phyloP scores from a whole-genome alignment of 164 flowering plant species.

The Litsea cubeba region DNA sequence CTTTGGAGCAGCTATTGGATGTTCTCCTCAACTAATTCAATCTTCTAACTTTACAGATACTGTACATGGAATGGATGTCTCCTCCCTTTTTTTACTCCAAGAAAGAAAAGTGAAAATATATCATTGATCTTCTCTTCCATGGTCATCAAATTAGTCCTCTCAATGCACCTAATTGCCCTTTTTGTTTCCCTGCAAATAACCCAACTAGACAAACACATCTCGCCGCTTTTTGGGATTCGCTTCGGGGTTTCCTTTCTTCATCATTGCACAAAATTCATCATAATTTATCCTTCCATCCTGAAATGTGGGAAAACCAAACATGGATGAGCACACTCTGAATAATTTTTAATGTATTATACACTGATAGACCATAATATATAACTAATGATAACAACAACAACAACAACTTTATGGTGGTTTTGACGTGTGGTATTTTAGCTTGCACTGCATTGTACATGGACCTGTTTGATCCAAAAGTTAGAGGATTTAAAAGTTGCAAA shows the following conservation, averaged over 20 bases:
- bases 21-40: not conserved
- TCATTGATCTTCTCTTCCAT: not conserved
- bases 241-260: slow-evolving; percentile 87
- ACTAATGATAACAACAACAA: too few species aligned
- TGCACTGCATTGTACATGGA: not conserved
- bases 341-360: too few species aligned
- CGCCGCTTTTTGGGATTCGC: slow-evolving; percentile 62
- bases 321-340: not conserved
- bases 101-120: too few species aligned
- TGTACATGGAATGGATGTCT: not conserved
- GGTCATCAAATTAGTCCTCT: not conserved
- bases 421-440: not conserved
- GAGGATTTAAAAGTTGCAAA: not conserved
- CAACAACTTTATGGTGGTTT: not conserved
- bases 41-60: not conserved
- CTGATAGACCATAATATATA: not conserved
- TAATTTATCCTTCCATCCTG: slow-evolving; percentile 87
- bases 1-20: not conserved
- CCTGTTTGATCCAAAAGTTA: not conserved
- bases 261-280: slow-evolving; percentile 85
- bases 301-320: not conserved
- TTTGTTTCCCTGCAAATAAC: not conserved
- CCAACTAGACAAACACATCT: slow-evolving; percentile 27
- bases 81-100: too few species aligned
- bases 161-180: not conserved